A percentile compares a stretch with the other conserved stretches of the same genome.
phyloP scores from a whole-genome alignment of 176 grass and related monocot species.

The Tuctoria greenei region DNA sequence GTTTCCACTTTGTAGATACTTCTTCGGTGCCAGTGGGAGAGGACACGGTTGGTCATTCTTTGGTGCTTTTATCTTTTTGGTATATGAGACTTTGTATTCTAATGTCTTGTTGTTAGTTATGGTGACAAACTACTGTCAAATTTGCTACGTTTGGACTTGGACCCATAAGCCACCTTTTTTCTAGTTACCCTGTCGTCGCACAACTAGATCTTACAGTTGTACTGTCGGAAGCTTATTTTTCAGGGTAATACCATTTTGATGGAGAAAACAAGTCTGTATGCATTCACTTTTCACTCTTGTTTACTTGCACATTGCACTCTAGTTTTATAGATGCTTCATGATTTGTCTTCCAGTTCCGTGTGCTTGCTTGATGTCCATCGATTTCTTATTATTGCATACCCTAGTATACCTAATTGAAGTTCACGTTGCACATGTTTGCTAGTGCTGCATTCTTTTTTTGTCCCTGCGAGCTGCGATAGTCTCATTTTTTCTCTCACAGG shows the following conservation, averaged over 20 bases:
- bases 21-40: not conserved
- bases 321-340: not conserved
- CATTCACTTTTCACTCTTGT: not conserved
- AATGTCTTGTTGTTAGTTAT: not conserved
- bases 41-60: not conserved
- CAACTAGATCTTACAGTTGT: not conserved
- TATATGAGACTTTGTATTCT: not conserved
- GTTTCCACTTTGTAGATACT: not conserved
- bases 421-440: conserved; percentile 16
- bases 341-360: not conserved
- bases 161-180: not conserved
- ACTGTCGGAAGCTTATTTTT: conserved; percentile 1
- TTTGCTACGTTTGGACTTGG: not conserved
- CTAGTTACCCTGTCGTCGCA: not conserved
- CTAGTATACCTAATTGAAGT: not conserved
- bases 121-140: not conserved
- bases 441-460: not conserved
- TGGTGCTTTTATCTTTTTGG: not conserved
- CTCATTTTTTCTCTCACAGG: conserved; percentile 47
- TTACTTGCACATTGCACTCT: not conserved
- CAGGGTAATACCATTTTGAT: not conserved
- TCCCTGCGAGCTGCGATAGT: not conserved
- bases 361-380: not conserved
- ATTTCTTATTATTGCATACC: conserved; percentile 2
- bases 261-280: not conserved